phyloP scores from a whole-genome alignment of 805 yeast species.

The Alloascoidea hylecoeti region DNA sequence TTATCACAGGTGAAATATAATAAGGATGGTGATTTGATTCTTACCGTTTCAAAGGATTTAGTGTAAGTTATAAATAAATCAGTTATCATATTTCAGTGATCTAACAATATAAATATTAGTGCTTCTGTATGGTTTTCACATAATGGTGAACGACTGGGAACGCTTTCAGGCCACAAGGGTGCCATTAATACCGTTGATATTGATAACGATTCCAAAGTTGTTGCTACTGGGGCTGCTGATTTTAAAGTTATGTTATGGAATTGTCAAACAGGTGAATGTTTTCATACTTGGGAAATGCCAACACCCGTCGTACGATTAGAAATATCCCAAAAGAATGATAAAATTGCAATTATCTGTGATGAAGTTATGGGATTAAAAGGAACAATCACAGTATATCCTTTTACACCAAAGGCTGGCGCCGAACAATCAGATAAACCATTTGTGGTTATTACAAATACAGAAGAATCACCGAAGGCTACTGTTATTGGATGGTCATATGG shows the following conservation, averaged over 20 bases:
- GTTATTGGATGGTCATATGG: constrained; percentile 83
- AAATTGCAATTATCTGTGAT: constrained; percentile 68
- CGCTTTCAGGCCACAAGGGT: constrained; percentile 82
- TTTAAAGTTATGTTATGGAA: constrained; percentile 76
- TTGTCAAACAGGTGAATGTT: constrained; percentile 61
- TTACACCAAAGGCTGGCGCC: constrained; percentile 34
- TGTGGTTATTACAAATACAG: constrained; percentile 44
- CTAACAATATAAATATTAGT: constrained; percentile 7
- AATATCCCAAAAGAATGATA: constrained; percentile 59
- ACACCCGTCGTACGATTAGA: constrained; percentile 90
- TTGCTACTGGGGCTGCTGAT: constrained; percentile 88
- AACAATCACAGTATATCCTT: constrained; percentile 51
- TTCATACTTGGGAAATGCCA: constrained; percentile 57
- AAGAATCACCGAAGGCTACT: constrained; percentile 38
- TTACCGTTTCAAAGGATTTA: constrained; percentile 86
- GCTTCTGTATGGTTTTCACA: constrained; percentile 91
- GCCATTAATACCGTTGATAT: constrained; percentile 92
- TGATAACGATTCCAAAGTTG: constrained; percentile 49
- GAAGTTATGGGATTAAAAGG: constrained; percentile 87
- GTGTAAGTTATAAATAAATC: constrained; percentile 18
- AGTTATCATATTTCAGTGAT: not conserved
- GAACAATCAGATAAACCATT: constrained; percentile 35
- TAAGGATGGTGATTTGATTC: constrained; percentile 86
- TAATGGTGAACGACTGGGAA: constrained; percentile 94
- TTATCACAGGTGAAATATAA: constrained; percentile 92